phyloP scores from a whole-genome alignment of 495 filamentous ascomycete genomes.

The Tuber borchii region DNA sequence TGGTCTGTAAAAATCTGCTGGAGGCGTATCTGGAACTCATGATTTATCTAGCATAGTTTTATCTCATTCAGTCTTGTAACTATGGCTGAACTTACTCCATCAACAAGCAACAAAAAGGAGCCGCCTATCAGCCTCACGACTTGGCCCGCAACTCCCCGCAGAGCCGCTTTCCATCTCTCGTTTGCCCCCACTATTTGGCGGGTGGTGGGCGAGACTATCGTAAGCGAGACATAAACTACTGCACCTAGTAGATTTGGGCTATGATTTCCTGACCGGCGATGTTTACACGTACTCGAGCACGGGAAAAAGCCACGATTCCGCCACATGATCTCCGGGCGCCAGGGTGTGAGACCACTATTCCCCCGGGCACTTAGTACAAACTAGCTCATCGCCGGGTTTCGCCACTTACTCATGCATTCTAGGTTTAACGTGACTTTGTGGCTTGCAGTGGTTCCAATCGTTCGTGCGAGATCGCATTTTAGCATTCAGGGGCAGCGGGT shows the following conservation, averaged over 20 bases:
- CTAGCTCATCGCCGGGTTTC: not conserved
- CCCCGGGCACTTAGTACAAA: not conserved
- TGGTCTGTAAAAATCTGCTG: not conserved
- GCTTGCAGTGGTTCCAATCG: not conserved
- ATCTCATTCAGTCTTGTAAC: not conserved
- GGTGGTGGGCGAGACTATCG: not conserved
- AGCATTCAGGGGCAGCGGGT: not conserved
- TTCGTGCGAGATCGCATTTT: not conserved
- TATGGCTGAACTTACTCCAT: not conserved
- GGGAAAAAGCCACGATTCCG: not conserved
- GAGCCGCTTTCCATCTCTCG: not conserved
- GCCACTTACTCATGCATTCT: not conserved
- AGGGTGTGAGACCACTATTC: not conserved
- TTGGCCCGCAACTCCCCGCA: not conserved
- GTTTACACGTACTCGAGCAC: not conserved
- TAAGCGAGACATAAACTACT: not conserved
- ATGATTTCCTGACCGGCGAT: not conserved
- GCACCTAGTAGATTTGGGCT: not conserved
- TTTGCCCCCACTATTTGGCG: not conserved
- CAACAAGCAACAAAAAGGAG: not conserved
- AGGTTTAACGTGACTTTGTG: not conserved
- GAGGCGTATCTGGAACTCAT: not conserved
- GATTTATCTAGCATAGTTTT: not conserved
- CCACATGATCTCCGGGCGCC: not conserved
- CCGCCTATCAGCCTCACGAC: not conserved